Evolutionary conservation across 352 stramenopile species (phyloP).

Genomic region (Peronospora farinosa): DNA sequence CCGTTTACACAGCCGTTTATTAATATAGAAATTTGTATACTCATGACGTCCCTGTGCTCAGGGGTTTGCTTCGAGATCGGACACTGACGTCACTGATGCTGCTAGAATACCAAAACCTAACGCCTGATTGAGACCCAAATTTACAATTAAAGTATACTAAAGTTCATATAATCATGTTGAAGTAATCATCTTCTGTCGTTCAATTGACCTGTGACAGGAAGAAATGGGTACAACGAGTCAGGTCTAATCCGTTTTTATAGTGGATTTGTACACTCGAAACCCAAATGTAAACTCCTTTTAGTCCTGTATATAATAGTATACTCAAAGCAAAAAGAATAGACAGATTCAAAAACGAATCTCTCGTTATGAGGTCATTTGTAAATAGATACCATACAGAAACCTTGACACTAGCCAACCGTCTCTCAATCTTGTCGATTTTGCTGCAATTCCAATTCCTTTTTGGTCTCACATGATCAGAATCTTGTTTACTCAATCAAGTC

Average conservation of each 20-base stretch:
- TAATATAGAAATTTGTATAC: slow-evolving; percentile 15
- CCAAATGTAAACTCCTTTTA: no score
- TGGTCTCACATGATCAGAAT: neutral
- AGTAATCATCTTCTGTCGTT: no score
- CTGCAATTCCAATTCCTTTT: slow-evolving; percentile 11
- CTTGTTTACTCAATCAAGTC: slow-evolving; percentile 22
- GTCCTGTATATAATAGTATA: no score
- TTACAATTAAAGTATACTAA: no score
- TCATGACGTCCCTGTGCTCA: slow-evolving; percentile 12
- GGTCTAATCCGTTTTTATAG: no score
- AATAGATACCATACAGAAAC: slow-evolving; percentile 22
- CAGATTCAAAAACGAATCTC: slow-evolving; percentile 7
- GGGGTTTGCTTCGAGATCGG: slow-evolving; percentile 6
- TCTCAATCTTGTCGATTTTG: slow-evolving; percentile 4
- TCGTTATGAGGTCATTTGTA: slow-evolving; percentile 10
- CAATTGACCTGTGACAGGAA: no score
- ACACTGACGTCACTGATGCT: slow-evolving; percentile 13
- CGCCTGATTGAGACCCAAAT: neutral
- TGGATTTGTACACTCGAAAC: no score
- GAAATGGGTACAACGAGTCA: no score
- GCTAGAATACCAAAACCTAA: slow-evolving; percentile 5
- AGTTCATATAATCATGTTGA: no score
- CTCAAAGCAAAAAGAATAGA: neutral
- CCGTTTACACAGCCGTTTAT: slow-evolving; percentile 13
- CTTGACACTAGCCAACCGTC: neutral